Percentiles rank a stretch among this genome's conserved stretches.
These are phyloP conservation scores for Erigeron canadensis DNA, from an alignment of 129 eudicot species.

Conservation along the genomic window DNA sequence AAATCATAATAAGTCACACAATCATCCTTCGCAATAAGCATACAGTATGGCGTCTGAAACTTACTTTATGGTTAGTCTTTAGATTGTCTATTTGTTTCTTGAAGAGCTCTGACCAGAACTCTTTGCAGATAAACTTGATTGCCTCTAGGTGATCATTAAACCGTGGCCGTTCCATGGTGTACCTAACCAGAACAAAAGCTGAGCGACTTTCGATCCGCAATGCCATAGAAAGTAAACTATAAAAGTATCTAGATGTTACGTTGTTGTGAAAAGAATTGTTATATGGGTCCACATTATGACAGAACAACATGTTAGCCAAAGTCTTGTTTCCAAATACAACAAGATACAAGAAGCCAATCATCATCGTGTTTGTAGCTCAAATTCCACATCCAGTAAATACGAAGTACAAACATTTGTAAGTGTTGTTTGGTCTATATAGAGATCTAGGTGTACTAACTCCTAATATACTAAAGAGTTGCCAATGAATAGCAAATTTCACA, in stretches of 20 bases:
- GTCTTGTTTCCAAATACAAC: not conserved
- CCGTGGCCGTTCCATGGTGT: conserved; percentile 92
- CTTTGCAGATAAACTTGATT: conserved; percentile 89
- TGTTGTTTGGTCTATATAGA: not conserved
- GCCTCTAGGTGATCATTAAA: conserved; percentile 91
- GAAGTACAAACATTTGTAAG: not conserved
- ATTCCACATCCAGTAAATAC: not conserved
- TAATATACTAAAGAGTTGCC: not conserved
- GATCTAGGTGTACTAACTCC: not conserved
- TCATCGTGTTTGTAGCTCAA: not conserved
- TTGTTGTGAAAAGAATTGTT: no score
- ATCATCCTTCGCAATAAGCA: not conserved
- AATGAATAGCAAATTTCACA: not conserved
- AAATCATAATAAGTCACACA: conserved; percentile 3
- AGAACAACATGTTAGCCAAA: no score
- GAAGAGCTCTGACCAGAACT: conserved; percentile 92
- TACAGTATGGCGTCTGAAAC: conserved; percentile 20
- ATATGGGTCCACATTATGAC: no score
- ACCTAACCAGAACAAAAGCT: conserved; percentile 38
- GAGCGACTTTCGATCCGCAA: not conserved
- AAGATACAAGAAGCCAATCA: not conserved
- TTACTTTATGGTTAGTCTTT: conserved; percentile 92
- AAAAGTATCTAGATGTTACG: not conserved
- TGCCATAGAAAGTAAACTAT: not conserved
- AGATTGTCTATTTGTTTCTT: conserved; percentile 93